phyloP scores from a whole-genome alignment of 345 rosid genomes.

The Pseudoturritis turrita region DNA sequence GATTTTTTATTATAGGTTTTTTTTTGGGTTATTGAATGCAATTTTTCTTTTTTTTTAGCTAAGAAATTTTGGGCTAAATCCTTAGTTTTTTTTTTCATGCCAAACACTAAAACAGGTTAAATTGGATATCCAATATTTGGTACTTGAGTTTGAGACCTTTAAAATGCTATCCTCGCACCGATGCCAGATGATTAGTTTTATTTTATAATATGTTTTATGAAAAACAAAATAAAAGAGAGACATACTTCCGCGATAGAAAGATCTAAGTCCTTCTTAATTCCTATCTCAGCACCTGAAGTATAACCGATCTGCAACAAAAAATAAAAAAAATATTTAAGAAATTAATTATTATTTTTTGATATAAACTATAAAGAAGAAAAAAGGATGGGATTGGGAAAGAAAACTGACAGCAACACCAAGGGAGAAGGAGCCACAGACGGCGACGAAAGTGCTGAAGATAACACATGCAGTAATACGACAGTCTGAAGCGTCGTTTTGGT shows the following conservation, averaged over 20 bases:
- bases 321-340: background rate
- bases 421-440: conserved; percentile 30
- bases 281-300: conserved; percentile 40
- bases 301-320: conserved; percentile 32
- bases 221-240: background rate
- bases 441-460: conserved; percentile 21
- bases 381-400: background rate
- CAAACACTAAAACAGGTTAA: no score
- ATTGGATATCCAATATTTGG: no score
- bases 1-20: no score
- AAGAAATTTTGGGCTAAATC: no score
- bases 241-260: conserved; percentile 36
- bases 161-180: no score
- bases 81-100: no score
- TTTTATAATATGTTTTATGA: no score
- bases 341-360: no score
- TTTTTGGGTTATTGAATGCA: no score
- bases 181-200: no score
- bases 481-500: conserved; percentile 3
- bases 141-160: no score
- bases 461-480: conserved; percentile 26
- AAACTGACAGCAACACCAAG: conserved; percentile 27
- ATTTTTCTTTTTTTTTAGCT: no score
- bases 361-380: background rate
- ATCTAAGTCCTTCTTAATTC: conserved; percentile 36